Base-by-base conservation (phyloP, 495 filamentous ascomycete genomes). In the Aspergillus funiculosus region DNA sequence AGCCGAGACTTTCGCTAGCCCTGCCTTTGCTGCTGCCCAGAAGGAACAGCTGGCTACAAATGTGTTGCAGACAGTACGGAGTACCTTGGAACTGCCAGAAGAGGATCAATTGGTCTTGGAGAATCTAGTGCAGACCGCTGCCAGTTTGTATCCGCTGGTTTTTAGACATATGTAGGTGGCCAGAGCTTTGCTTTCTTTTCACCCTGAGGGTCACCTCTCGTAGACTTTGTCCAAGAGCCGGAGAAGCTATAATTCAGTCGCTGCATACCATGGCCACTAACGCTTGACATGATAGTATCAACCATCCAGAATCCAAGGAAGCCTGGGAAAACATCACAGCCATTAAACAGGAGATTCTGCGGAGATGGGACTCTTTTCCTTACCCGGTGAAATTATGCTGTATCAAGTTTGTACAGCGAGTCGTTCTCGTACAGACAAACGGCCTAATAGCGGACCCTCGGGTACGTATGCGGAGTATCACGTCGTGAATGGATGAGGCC, bases 391-490 rank as follows among this genome's bases (percentile, higher is more conserved):
- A 83, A 58, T 77, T 96, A 58, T 91, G 88, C 73, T 96, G 92
- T 65, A 86, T 96, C 74, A 98, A 98, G 61, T 97, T 98, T 58
- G 82, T 86, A 11, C 90, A 97, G 69, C 78, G 87, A 19, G 88
- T 97, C 26, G 85, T 98, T 31, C 83, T 94, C 43, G 83, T 87
- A 5, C 91, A 98, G 61, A 96, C 89, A 5, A 83, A 82, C 10
- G 89, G 88, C 27, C 66, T 81, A 49, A 83, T 89, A 52, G 73
- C 81, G 20, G 92, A 97, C 61, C 87, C 87, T 48, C 82, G 87
- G 72, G 90, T 95, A 77, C 38, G 82, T 68, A 37, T 19, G 22
- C 9, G 36, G 25, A 43, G 15, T 3, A 31, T 39, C 15, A 11
- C 43, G 24, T 39, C 34, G 11, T 19, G 18, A 44, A 11, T 18